Base-by-base conservation (phyloP, 2,329 filamentous ascomycete genomes). In the Saccharata proteae region DNA sequence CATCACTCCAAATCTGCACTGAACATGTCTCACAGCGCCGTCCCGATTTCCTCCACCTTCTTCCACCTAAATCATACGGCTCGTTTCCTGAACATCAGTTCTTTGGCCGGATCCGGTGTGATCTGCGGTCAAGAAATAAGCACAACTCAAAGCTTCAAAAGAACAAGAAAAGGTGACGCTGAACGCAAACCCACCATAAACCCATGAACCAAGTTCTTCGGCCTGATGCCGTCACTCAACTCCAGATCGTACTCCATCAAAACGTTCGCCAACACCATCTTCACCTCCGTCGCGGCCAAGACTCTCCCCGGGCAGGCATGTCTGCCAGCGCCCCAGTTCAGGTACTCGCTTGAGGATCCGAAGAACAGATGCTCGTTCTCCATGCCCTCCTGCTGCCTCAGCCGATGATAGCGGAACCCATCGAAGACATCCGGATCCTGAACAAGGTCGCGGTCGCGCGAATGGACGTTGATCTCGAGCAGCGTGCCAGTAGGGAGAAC, bases 301-400 rank as follows among this genome's bases (percentile, higher is more conserved):
- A 52, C 52, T 5, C 51, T 38, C 1, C 51, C 51, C 3, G 50
- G 49, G 20, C 51, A 54, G 0, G 48, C 45, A 31, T 54, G 49
- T 3, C 41, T 32, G 3, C 51, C 51, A 26, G 52, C 50, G 0
- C 51, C 51, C 30, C 48, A 54, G 5, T 22, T 19, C 6, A 52
- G 34, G 8, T 42, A 46, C 6, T 40, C 35, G 14, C 11, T 6
- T 21, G 46, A 49, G 8, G 40, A 43, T 1, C 40, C 47, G 26
- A 50, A 46, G 28, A 51, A 54, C 19, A 50, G 47, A 35, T 51
- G 26, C 18, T 23, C 12, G 32, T 32, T 26, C 20, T 27, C 16
- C 35, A 34, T 20, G n/a, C n/a, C n/a, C n/a, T n/a, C n/a, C 14
- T 17, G 10, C 13, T 31, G 25, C 12, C 39, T 18, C 9, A 40